Base-by-base conservation (phyloP, 768 basidiomycete species). In the Wakefieldia striispora region DNA sequence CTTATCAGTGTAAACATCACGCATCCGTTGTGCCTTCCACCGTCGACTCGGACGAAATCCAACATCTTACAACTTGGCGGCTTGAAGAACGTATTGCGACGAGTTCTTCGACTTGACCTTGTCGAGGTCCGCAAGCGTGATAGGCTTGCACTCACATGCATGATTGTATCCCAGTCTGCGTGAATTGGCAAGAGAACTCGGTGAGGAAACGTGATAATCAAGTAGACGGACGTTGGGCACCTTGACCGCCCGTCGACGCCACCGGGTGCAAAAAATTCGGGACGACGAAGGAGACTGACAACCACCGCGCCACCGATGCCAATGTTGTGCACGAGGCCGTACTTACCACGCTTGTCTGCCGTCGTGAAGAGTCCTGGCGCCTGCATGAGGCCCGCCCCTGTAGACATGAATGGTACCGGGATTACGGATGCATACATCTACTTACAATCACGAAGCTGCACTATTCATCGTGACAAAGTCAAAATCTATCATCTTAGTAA, bases 241-340 rank as follows among this genome's bases (percentile, higher is more conserved):
- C 88, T 80, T 37, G 74, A 68, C 49, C 82, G 71, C 1, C 88
- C 87, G 58, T 91, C 88, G 9, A 61, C 56, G 1, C 84, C 81
- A 7, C 79, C 80, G 6, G 75, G 63, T 49, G 78, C 73, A 66
- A 70, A 92, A 68, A 91, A 92, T 45, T 86, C 84, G 0, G 90
- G 90, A 13, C 88, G 76, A 21, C 83, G 80, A 35, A 91, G 73
- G 11, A 91, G 27, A n/a, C 81, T 84, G 40, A 88, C 81, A 24
- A 89, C 86, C 1, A 78, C 84, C 17, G 86, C 87, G 42, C 85
- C 84, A 48, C 88, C 90, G 11, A 91, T 75, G n/a, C 91, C 90
- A 35, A 91, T 70, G 61, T 92, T 91, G 57, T 91, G 89, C 6
- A 88, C 82, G 11, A 92, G 72, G 2, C 86, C 89, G 55, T 78